Evolutionary conservation across 169 alveolate species (phyloP).

Genomic region (Plasmodium billcollinsi): DNA sequence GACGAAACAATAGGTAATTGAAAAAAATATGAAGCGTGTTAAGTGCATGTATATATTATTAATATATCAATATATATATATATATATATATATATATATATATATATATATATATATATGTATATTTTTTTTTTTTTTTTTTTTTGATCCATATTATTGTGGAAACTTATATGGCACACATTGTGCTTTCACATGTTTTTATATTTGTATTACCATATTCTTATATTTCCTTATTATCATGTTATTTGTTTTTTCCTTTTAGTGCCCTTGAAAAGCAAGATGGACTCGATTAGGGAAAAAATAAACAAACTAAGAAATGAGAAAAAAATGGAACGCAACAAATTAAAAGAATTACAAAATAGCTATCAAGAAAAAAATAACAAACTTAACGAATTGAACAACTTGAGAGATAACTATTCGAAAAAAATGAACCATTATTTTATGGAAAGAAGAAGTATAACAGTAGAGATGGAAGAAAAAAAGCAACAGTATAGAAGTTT

Average conservation of each 20-base stretch:
- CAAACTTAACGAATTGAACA: slow-evolving; percentile 60
- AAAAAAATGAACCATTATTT: slow-evolving; percentile 73
- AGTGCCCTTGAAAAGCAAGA: slow-evolving; percentile 46
- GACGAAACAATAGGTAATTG: slow-evolving; percentile 72
- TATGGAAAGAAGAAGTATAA: slow-evolving; percentile 64
- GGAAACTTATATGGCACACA: neutral
- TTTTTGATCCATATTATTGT: neutral
- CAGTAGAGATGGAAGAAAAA: slow-evolving; percentile 70
- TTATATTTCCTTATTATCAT: neutral
- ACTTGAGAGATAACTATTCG: slow-evolving; percentile 54
- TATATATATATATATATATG: no score
- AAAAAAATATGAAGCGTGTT: neutral
- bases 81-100: neutral
- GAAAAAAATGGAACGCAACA: slow-evolving; percentile 44
- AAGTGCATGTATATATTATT: neutral
- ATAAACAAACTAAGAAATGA: slow-evolving; percentile 61
- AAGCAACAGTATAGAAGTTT: slow-evolving; percentile 59
- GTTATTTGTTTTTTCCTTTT: neutral
- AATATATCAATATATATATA: neutral
- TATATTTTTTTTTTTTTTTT: no score
- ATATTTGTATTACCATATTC: neutral
- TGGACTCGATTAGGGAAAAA: slow-evolving; percentile 65
- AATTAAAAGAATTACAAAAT: slow-evolving; percentile 69
- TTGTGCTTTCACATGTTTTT: neutral
- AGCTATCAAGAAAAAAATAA: slow-evolving; percentile 67